These are phyloP conservation scores for Neopestalotiopsis rosae DNA, from an alignment of 2,329 filamentous ascomycete genomes.

Conservation along the genomic window DNA sequence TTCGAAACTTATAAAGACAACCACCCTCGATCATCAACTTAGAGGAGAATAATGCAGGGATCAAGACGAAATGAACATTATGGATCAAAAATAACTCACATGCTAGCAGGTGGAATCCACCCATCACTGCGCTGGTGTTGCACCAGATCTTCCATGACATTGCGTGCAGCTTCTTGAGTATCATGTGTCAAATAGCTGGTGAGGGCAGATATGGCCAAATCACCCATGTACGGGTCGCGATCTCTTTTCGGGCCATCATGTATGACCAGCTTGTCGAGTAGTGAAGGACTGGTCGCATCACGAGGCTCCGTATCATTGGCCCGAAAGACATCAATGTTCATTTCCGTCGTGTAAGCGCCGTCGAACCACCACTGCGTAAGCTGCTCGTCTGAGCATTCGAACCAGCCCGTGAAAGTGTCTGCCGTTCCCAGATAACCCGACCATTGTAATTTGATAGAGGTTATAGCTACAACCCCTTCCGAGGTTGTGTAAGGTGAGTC, in stretches of 20 bases:
- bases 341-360: constrained; percentile 57
- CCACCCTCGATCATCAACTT: too few relatives aligned
- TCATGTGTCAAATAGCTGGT: constrained; percentile 55
- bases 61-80: background rate
- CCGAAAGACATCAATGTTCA: constrained; percentile 51
- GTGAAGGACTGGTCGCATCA: constrained; percentile 45
- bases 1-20: background rate
- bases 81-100: constrained; percentile 38
- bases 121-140: constrained; percentile 55
- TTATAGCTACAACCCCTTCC: constrained; percentile 48
- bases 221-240: constrained; percentile 58
- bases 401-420: constrained; percentile 55
- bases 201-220: constrained; percentile 53
- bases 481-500: constrained; percentile 51
- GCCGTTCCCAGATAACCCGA: constrained; percentile 52
- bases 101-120: constrained; percentile 60
- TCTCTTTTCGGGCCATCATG: constrained; percentile 58
- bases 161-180: constrained; percentile 43
- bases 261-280: constrained; percentile 52
- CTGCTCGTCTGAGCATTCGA: constrained; percentile 55
- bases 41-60: background rate
- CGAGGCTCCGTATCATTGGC: constrained; percentile 55
- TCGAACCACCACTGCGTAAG: constrained; percentile 60
- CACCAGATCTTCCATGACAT: constrained; percentile 55
- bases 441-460: constrained; percentile 46